Percentiles rank a stretch among this genome's conserved stretches.
Conservation (phyloP, 768 basidiomycete species). For the Lactifluus pinguis region DNA sequence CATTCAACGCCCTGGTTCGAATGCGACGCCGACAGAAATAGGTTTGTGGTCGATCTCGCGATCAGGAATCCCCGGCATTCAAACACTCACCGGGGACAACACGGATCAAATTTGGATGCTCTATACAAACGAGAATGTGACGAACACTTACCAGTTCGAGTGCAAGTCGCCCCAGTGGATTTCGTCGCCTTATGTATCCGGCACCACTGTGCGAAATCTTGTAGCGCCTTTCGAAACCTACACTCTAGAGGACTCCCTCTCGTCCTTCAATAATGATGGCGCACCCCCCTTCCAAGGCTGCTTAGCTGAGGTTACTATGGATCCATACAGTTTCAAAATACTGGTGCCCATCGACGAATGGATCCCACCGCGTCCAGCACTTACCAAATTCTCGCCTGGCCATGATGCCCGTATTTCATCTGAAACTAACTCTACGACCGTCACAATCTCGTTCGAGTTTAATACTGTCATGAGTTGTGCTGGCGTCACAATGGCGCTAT, state of each 20-base stretch:
- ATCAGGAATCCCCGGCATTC: conserved; percentile 46
- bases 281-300: conserved; percentile 67
- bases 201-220: conserved; percentile 59
- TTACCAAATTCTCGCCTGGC: conserved; percentile 77
- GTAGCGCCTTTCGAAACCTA: conserved; percentile 80
- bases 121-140: conserved; percentile 77
- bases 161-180: conserved; percentile 63
- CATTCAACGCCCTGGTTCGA: conserved; percentile 80
- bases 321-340: conserved; percentile 73
- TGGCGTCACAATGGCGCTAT: conserved; percentile 52
- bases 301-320: conserved; percentile 53
- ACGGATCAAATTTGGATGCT: conserved; percentile 74
- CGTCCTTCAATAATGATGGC: conserved; percentile 51
- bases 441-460: conserved; percentile 73
- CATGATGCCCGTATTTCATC: conserved; percentile 70
- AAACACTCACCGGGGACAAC: conserved; percentile 51
- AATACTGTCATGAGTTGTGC: conserved; percentile 67
- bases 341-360: conserved; percentile 63
- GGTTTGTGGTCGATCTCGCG: conserved; percentile 82
- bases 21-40: conserved; percentile 70
- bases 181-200: conserved; percentile 61
- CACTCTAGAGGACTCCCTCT: conserved; percentile 53
- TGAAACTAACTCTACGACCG: conserved; percentile 36
- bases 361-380: conserved; percentile 57
- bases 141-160: conserved; percentile 51